Base-by-base conservation (phyloP, 768 basidiomycete genomes). In the Amanita jacksonii region DNA sequence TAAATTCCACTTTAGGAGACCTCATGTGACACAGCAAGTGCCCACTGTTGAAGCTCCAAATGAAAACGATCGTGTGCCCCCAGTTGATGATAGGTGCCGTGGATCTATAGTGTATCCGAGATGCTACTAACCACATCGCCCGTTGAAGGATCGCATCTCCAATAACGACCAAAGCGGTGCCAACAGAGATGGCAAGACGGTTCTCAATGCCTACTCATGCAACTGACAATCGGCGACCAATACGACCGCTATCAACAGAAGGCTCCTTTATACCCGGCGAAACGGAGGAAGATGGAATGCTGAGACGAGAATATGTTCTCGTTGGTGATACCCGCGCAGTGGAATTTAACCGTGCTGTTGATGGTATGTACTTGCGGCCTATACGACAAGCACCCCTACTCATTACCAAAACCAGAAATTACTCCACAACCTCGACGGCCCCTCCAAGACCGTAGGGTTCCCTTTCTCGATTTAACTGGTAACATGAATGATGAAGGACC, bases 271-370 rank as follows among this genome's bases (percentile, higher is more conserved):
- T 87, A 41, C 85, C 85, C 8, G 86, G 86, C 3, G 85, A 89
- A 58, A 84, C 81, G 0, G 86, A 88, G 54, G 85, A 89, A 56
- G 85, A 88, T 55, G 84, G 84, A 0, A 66, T 81, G 39, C 68
- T 89, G 38, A 73, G 83, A 41, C 74, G 79, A 49, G 94, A 98
- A 55, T 99, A 99, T 53, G 94, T 98, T 0, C 75, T 99, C 1
- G 87, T 98, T 1, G 92, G 85, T 33, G 91, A 99, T 60, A 78
- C 76, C 43, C 73, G 82, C 39, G 87, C 87, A 1, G 85, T 97
- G 2, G 93, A 98, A 58, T 89, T 97, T 59, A 90, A 89, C 58
- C 78, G 79, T 12, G 77, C 90, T 2, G 84, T 94, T 1, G 94
- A 98, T 66, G 93, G 93, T 86, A 49, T 53, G 79, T 60, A 38